A percentile compares a stretch with the other conserved stretches of the same genome.
Conservation (phyloP, 2,329 filamentous ascomycete genomes). For the Venturia oleaginea region DNA sequence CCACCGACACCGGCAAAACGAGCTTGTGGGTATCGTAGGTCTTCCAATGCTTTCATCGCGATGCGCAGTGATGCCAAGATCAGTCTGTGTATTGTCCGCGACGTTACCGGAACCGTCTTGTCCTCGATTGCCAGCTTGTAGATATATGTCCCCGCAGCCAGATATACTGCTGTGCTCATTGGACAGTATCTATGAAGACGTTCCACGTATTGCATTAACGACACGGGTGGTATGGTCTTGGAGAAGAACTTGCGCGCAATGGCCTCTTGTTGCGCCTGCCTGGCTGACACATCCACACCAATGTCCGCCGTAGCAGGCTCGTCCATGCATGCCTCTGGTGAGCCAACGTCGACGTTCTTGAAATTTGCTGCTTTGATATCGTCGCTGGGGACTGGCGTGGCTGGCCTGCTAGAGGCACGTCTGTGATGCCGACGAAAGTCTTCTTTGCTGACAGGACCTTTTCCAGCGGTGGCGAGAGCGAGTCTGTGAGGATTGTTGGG, state of each 20-base stretch:
- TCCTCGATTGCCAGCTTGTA: conserved; percentile 67
- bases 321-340: conserved; percentile 41
- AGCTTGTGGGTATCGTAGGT: conserved; percentile 75
- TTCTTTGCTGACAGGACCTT: conserved; percentile 20
- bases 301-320: conserved; percentile 36
- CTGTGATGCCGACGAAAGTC: conserved; percentile 24
- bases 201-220: conserved; percentile 72
- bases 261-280: conserved; percentile 69
- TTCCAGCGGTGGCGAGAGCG: conserved; percentile 11
- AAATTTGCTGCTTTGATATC: conserved; percentile 28
- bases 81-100: conserved; percentile 76
- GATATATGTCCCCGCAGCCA: conserved; percentile 82
- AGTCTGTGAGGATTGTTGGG: conserved; percentile 1
- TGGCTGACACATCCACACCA: conserved; percentile 42
- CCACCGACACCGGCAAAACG: conserved; percentile 83
- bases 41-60: conserved; percentile 91
- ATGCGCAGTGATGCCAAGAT: conserved; percentile 76
- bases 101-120: conserved; percentile 68
- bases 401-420: conserved; percentile 29
- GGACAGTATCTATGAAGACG: conserved; percentile 87
- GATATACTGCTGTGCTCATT: conserved; percentile 86
- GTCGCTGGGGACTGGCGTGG: conserved; percentile 29
- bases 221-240: conserved; percentile 74
- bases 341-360: conserved; percentile 33
- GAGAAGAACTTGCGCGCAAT: conserved; percentile 92